Evolutionary conservation across 176 grass and related monocot species (phyloP), one percentile per base, ranked within the genome.

Genomic region (Pharus latifolius): DNA sequence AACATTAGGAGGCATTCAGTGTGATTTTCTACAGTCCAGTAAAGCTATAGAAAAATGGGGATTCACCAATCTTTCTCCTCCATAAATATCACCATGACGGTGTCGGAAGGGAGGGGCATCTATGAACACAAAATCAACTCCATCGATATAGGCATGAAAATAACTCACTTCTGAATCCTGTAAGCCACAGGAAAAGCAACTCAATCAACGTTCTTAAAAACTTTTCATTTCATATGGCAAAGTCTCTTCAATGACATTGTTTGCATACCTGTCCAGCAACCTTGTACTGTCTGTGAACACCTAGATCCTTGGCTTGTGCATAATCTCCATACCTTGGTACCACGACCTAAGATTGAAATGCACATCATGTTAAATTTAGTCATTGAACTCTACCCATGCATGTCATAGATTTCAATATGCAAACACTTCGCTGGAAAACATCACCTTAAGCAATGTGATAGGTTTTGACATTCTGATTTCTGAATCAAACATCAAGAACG

Each of bases 101-200:
- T 91, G 84, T 27, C 80, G 74, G 48, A 86, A 98, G 24, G 81
- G 31, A 35, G 84, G 81, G 42, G 75, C 69, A 61, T 98, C 95
- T 19, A 98, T 70, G 64, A 98, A 98, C 4, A 93, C 78, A 72
- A 88, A 98, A 85, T 98, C 95, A 65, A 98, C 95, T 59, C 95
- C 95, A 78, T 98, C 95, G 4, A 98, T 93, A 59, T 83, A 88
- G 38, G 87, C 77, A 35, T 93, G 95, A 55, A 80, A 81, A 60
- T 92, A 98, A 64, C 14, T 85, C 17, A 98, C 89, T 85, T 93
- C 95, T 70, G 88, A 77, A 83, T 98, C 95, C 95, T 98, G 67
- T 10, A 81, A 51, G 12, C 5, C 4, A 71, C 28, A 73, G 1
- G 3, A 73, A 44, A 27, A 28, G 1, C 0, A 55, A 49, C 54